Percentiles rank a stretch among this genome's conserved stretches.
Conservation (phyloP, 2,329 filamentous ascomycete genomes). For the Zelopaecilomyces penicillatus region DNA sequence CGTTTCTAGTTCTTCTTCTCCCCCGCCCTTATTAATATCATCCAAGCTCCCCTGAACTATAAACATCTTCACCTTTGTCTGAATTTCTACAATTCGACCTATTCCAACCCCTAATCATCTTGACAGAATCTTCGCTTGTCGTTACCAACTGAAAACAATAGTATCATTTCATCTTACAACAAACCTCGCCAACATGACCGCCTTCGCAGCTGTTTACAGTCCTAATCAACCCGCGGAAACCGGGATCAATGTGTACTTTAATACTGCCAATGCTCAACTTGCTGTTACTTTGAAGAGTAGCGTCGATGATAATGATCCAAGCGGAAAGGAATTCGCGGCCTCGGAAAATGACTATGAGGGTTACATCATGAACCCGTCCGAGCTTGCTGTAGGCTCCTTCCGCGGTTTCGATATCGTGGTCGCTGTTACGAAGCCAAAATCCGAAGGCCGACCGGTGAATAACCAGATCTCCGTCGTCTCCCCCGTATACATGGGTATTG, state of each 20-base stretch:
- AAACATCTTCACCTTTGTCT: too few species aligned
- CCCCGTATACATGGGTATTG: not conserved
- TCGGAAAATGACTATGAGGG: not conserved
- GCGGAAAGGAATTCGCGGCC: not conserved
- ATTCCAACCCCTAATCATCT: too few species aligned
- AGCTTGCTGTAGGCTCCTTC: not conserved
- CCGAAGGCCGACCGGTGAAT: not conserved
- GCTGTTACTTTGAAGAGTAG: not conserved
- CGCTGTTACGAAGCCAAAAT: not conserved
- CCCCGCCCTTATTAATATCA: too few species aligned
- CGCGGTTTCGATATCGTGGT: not conserved
- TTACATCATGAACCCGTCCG: not conserved
- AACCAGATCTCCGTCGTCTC: constrained; percentile 1
- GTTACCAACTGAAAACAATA: too few species aligned
- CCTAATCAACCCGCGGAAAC: too few species aligned
- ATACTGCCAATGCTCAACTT: not conserved
- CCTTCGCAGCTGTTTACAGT: not conserved
- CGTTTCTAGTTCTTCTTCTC: too few species aligned
- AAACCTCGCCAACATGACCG: not conserved
- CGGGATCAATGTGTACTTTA: not conserved
- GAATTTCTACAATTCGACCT: too few species aligned
- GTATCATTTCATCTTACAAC: too few species aligned
- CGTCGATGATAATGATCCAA: not conserved
- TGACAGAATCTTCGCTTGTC: too few species aligned
- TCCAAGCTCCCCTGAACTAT: too few species aligned